Evolutionary conservation across 1,139 yeast genomes (phyloP), one percentile per base, ranked within the genome.

Genomic region (Nakaseomyces bracarensis): DNA sequence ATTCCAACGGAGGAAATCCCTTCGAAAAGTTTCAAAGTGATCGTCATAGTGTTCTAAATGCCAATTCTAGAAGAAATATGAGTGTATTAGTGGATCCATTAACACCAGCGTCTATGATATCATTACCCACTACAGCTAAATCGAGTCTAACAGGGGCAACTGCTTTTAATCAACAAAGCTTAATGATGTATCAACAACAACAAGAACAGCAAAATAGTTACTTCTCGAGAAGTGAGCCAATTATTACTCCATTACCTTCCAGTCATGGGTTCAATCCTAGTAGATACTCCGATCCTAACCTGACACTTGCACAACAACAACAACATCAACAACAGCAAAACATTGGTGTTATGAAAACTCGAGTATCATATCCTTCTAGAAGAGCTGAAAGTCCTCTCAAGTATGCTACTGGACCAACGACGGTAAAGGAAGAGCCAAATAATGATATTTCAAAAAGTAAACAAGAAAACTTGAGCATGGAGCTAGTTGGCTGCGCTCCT

Each of bases 61-160:
- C 40, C 34, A 23, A 59, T 0, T 42, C 53, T 7, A 57, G 56
- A 43, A 54, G 67, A 43, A 56, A 59, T 38, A 54, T 58, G 60
- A 61, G 67, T 18, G 53, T 62, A 7, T 43, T 61, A 3, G 56
- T 60, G 49, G 68, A 64, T 45, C 67, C 67, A 1, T 48, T 64
- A 11, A 64, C 65, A 19, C 60, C 66, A 3, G 56, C 56, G 9
- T 29, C 28, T 3, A 35, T 40, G 38, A 30, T 18, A 22, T 33
- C 30, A 10, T 29, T 31, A 11, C 18, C 46, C 3, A 9, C 42
- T n/a, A 34, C 37, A n/a, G 36, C 44, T 15, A 33, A 43, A 26
- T 38, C 44, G 23, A 41, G 30, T 27, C 26, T 26, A 3, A n/a
- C 26, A 4, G 14, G 18, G 10, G 8, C 36, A 8, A 20, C 36